Evolutionary conservation across 164 flowering plant genomes (phyloP).

Genomic region (Protea cynaroides): DNA sequence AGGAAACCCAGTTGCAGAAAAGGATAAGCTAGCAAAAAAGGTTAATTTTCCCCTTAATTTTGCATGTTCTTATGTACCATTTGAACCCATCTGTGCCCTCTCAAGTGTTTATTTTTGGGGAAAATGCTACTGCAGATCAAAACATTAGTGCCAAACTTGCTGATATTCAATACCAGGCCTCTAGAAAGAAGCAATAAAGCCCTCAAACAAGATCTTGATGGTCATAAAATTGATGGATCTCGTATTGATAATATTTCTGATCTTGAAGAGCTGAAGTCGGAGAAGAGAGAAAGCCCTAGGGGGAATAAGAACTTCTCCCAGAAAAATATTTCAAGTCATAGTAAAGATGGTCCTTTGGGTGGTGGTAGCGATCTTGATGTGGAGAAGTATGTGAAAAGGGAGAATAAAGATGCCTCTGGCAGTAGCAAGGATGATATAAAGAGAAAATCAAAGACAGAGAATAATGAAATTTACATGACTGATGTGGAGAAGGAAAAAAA

Average conservation of each 20-base stretch:
- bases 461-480: too few species aligned
- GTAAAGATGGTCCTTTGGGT: conserved; percentile 7
- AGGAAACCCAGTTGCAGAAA: conserved; percentile 75
- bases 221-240: conserved; percentile 17
- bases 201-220: conserved; percentile 10
- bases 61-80: not conserved
- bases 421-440: conserved; percentile 12
- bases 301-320: conserved; percentile 12
- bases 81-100: not conserved
- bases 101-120: not conserved
- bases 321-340: conserved; percentile 8
- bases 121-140: conserved; percentile 43
- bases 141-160: conserved; percentile 51
- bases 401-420: conserved; percentile 9
- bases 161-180: conserved; percentile 58
- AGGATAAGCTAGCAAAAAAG: conserved; percentile 53
- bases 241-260: conserved; percentile 6
- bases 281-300: conserved; percentile 4
- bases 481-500: conserved; percentile 5
- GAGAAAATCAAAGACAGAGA: conserved; percentile 4
- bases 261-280: conserved; percentile 12
- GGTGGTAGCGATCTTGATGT: conserved; percentile 5
- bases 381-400: conserved; percentile 20
- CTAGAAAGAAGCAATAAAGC: conserved; percentile 29
- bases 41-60: conserved; percentile 19